Evolutionary conservation across 768 basidiomycete genomes (phyloP), one percentile per base, ranked within the genome.

Genomic region (Tricholoma hemisulphureum): DNA sequence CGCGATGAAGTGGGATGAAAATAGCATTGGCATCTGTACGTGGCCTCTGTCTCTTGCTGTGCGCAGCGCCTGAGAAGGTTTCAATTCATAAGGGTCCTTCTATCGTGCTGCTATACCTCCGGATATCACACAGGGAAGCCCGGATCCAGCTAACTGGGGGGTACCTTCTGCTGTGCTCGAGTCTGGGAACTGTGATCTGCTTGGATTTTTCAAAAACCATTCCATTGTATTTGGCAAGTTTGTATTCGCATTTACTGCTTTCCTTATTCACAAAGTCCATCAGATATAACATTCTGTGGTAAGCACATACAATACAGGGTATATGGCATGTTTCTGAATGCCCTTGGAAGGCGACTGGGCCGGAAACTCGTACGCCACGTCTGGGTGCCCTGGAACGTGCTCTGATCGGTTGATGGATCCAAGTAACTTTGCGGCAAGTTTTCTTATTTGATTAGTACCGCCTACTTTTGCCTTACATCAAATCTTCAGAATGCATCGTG

Each of bases 1-100:
- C 67, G 91, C 85, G 1, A 92, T 93, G 89, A 88, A 89, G 63
- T 95, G 93, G 93, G 89, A 93, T 65, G 81, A 85, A 58, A 79
- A 77, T 58, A 85, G 86, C 2, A 91, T 93, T 56, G 82, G 85
- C 37, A 81, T 91, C 61, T 92, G 90, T 92, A 59, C 69, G 89
- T 77, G n/a, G 8, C 32, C 13, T 45, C 29, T 14, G 24, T 51
- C 10, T 24, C 26, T 29, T 28, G 4, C 7, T 8, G 8, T 9
- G n/a, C n/a, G 7, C n/a, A 28, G 26, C 26, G 9, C 18, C 14
- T 51, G 37, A 37, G 10, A 6, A 41, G n/a, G 45, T 64, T 21
- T 63, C 49, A 51, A 31, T 58, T 56, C 20, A 29, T 4, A 28
- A 92, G 90, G 87, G 87, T 91, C 87, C 6, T 93, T 93, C 68